Base-by-base conservation (phyloP, 2,329 filamentous ascomycete species). In the Paecilomyces fulvus region DNA sequence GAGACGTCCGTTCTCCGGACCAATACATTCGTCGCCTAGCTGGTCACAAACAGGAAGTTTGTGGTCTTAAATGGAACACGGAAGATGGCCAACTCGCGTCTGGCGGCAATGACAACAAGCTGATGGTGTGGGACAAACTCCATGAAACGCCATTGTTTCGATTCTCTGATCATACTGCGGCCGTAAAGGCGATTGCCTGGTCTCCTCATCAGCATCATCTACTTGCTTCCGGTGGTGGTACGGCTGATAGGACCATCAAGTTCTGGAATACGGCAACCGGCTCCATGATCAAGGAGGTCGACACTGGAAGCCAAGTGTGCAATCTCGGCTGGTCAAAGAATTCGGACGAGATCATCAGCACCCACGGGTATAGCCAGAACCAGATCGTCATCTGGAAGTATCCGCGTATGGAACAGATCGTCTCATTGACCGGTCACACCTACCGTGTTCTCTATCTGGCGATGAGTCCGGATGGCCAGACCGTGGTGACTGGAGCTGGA, bases 381-480 rank as follows among this genome's bases (percentile, higher is more conserved):
- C 94, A 97, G 73, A 96, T 99, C 65, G 92, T 97, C 37, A 90
- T 99, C 55, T 99, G 94, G 94, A 99, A 99, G 69, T 99, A 99
- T 69, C 94, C 94, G 1, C 92, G 88, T 63, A 97, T 99, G 94
- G 90, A 90, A 52, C 94, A 97, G 71, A 91, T 99, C 8, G 92
- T 90, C 46, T 95, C 90, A 63, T 79, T 99, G 50, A 99, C 94
- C 0, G 94, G 94, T 0, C 94, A 99, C 72, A 99, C 94, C 1
- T 97, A 95, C 73, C 88, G 94, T 67, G 94, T 99, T 11, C 80
- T 99, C 2, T 99, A 97, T 71, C 80, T 99, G 54, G 92, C 92
- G 30, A 97, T 97, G 91, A 96, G 92, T 68, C 94, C 94, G 1
- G 92, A 97, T 67, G 94, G 94, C 17, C 85, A 92, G 64, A 89